Evolutionary conservation across 2,329 filamentous ascomycete genomes (phyloP), one percentile per base, ranked within the genome.

Genomic region (Alternaria novae-zelandiae): DNA sequence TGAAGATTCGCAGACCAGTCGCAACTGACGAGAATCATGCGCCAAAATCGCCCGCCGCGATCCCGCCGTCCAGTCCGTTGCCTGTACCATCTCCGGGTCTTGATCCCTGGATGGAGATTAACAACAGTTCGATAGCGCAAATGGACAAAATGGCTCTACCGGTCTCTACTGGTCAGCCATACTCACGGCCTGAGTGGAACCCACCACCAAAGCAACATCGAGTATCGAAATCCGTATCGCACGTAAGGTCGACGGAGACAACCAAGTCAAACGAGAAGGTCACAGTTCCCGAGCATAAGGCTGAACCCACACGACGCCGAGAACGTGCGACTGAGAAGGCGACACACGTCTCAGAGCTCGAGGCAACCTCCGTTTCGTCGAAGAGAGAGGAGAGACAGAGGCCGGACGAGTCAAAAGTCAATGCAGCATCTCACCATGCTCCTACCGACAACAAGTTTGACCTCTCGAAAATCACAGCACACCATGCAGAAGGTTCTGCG

Each of bases 121-220:
- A 78, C 41, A 66, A 74, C 20, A 78, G 71, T 47, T 72, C 74
- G 8, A 70, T 75, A 57, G 70, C 67, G 5, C 68, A 69, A 17
- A 66, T 75, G 53, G 76, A 80, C 57, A 74, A 70, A 54, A 74
- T 78, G 71, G 75, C 76, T 3, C 51, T 80, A 54, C 77, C 77
- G 3, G 71, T 75, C 13, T 71, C 72, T 13, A 71, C 64, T 11
- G 77, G 72, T 8, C 61, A 70, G n/a, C 71, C 72, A 6, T 74
- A 74, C 55, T 66, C 71, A 8, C 70, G 70, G 51, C 70, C 73
- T 3, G 62, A 65, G 13, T 71, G 73, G 70, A 69, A 71, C 13
- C 62, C 67, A 12, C 69, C 68, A 20, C 59, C 66, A n/a, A 70
- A 59, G 44, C 64, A 71, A 41, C 66, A 70, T 26, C 70, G 69